Percentiles rank a stretch among this genome's conserved stretches.
Conservation (phyloP, 1,139 yeast genomes). For the Yamadazyma jaroonii region DNA sequence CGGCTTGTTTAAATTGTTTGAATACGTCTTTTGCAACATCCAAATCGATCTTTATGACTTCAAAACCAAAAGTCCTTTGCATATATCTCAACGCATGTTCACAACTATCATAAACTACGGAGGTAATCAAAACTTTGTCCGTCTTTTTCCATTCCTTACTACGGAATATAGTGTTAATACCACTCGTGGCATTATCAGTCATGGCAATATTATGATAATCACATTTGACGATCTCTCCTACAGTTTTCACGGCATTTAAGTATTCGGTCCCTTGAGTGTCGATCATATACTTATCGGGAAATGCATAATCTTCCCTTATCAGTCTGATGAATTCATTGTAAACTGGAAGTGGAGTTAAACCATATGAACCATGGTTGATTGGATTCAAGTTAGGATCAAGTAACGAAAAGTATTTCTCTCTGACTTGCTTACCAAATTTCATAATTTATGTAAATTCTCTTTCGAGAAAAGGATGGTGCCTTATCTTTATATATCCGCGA, state of each 20-base stretch:
- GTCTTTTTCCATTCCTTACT: slow-evolving; percentile 51
- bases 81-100: slow-evolving; percentile 51
- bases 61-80: slow-evolving; percentile 39
- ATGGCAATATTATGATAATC: slow-evolving; percentile 47
- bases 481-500: neutral
- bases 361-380: slow-evolving; percentile 58
- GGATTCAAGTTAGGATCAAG: slow-evolving; percentile 35
- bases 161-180: slow-evolving; percentile 57
- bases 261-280: slow-evolving; percentile 22
- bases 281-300: slow-evolving; percentile 42
- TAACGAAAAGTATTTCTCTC: slow-evolving; percentile 41
- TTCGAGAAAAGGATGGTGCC: no score
- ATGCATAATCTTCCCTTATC: slow-evolving; percentile 25
- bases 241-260: slow-evolving; percentile 25
- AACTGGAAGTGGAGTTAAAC: slow-evolving; percentile 44
- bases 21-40: slow-evolving; percentile 48
- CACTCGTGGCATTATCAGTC: slow-evolving; percentile 60
- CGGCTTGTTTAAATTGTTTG: slow-evolving; percentile 21
- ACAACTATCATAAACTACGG: slow-evolving; percentile 60
- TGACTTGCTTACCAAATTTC: slow-evolving; percentile 53
- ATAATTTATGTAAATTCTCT: neutral
- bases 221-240: slow-evolving; percentile 41
- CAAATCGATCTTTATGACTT: slow-evolving; percentile 41
- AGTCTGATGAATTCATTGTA: slow-evolving; percentile 23
- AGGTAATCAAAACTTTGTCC: slow-evolving; percentile 52